A percentile compares a stretch with the other conserved stretches of the same genome.
phyloP scores from a whole-genome alignment of 169 alveolate species.

The Plasmodium ovale region DNA sequence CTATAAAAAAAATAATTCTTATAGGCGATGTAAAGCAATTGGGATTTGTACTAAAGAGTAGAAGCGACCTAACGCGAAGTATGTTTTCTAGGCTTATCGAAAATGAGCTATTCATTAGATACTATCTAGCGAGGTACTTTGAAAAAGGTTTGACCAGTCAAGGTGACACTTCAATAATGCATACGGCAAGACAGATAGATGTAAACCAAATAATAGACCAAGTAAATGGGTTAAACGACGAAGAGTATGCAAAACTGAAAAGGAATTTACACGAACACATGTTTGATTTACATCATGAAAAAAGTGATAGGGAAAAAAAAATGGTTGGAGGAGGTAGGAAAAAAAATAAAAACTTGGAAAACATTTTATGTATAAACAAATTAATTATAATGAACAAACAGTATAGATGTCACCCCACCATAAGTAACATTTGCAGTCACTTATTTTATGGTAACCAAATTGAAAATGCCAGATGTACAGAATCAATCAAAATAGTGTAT shows the following conservation, averaged over 20 bases:
- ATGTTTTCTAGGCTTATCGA: conserved; percentile 66
- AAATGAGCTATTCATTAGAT: conserved; percentile 30
- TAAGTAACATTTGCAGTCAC: conserved; percentile 59
- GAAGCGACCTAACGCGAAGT: conserved; percentile 39
- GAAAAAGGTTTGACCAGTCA: not conserved
- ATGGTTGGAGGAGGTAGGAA: not conserved
- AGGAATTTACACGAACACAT: conserved; percentile 13
- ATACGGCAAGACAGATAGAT: not conserved
- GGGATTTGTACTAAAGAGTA: conserved; percentile 42
- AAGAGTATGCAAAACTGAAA: conserved; percentile 5
- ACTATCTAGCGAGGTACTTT: not conserved
- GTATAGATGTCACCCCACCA: conserved; percentile 72
- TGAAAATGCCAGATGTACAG: conserved; percentile 37
- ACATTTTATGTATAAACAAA: conserved; percentile 4
- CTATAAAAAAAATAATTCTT: conserved; percentile 26
- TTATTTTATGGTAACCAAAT: conserved; percentile 52
- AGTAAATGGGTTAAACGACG: conserved; percentile 2
- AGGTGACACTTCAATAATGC: not conserved
- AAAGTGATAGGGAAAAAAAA: not conserved
- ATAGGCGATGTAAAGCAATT: conserved; percentile 62
- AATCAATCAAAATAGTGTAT: conserved; percentile 5
- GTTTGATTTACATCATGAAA: conserved; percentile 35
- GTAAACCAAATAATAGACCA: not conserved
- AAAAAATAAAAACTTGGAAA: not conserved
- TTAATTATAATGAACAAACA: conserved; percentile 54